Evolutionary conservation across 2,329 filamentous ascomycete genomes (phyloP).

Genomic region (Emericellopsis atlantica): DNA sequence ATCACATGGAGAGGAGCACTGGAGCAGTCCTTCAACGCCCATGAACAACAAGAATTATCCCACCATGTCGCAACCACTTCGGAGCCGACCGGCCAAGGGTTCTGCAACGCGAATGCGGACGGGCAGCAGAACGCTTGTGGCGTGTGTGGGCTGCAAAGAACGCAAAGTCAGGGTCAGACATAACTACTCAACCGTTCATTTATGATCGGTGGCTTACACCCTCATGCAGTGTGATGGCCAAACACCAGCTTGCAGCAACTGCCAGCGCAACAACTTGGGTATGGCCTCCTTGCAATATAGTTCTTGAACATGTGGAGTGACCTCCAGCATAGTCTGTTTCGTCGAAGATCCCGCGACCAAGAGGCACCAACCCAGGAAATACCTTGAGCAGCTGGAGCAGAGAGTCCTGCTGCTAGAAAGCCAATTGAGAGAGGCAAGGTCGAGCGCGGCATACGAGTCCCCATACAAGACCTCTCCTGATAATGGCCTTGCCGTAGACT

Average conservation of each 20-base stretch:
- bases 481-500: conserved; percentile 5
- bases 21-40: too few species aligned
- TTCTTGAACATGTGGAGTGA: neutral
- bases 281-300: neutral
- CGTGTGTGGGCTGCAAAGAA: conserved; percentile 3
- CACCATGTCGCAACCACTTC: neutral
- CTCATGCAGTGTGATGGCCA: conserved; percentile 2
- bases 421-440: conserved; percentile 12
- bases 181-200: too few species aligned
- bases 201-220: neutral
- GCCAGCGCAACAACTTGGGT: conserved; percentile 1
- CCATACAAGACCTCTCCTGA: neutral
- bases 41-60: too few species aligned
- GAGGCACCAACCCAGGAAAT: conserved; percentile 17
- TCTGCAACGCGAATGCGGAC: neutral
- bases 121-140: neutral
- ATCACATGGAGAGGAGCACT: too few species aligned
- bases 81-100: neutral
- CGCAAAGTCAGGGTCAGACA: conserved; percentile 1
- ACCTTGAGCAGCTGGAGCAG: neutral
- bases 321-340: conserved; percentile 17
- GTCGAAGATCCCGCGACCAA: conserved; percentile 22
- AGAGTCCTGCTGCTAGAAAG: conserved; percentile 15
- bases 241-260: conserved; percentile 1
- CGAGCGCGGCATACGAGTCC: conserved; percentile 8